Percentiles rank a stretch among this genome's conserved stretches.
Evolutionary conservation across 2,329 filamentous ascomycete species (phyloP).

Genomic region (Claviceps sorghi): DNA sequence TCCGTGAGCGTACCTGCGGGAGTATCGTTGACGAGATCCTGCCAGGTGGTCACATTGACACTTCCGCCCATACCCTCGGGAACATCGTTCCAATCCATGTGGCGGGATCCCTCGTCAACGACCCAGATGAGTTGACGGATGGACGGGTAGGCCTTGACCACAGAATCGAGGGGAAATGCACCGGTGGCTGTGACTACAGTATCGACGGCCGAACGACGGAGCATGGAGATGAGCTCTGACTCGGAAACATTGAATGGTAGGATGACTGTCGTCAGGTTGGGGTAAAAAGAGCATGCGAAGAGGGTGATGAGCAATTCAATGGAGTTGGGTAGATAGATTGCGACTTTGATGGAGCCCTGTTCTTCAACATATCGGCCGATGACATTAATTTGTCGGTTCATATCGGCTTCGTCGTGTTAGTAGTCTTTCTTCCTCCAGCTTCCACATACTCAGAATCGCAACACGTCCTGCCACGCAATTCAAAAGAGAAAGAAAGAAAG

Average conservation of each 20-base stretch:
- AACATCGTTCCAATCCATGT: constrained; percentile 90
- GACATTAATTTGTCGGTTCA: constrained; percentile 76
- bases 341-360: constrained; percentile 60
- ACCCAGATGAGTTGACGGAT: constrained; percentile 81
- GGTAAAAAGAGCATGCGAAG: constrained; percentile 81
- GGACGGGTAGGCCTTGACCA: constrained; percentile 53
- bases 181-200: constrained; percentile 74
- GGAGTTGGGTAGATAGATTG: constrained; percentile 85
- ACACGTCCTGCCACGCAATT: neutral
- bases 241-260: constrained; percentile 69
- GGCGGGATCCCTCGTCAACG: constrained; percentile 74
- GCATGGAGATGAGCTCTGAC: constrained; percentile 53
- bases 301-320: constrained; percentile 70
- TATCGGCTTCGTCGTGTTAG: constrained; percentile 34
- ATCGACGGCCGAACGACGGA: constrained; percentile 62
- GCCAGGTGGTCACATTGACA: constrained; percentile 81
- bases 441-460: neutral
- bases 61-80: constrained; percentile 61
- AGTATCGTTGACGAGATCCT: constrained; percentile 66
- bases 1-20: constrained; percentile 42
- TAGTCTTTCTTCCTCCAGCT: neutral
- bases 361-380: constrained; percentile 65
- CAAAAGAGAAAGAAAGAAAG: neutral
- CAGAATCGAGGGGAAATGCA: constrained; percentile 63
- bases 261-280: constrained; percentile 64